Percentiles rank a stretch among this genome's conserved stretches.
These are phyloP conservation scores for Stemphylium vesicarium DNA, from an alignment of 2,329 filamentous ascomycete genomes.

Conservation along the genomic window DNA sequence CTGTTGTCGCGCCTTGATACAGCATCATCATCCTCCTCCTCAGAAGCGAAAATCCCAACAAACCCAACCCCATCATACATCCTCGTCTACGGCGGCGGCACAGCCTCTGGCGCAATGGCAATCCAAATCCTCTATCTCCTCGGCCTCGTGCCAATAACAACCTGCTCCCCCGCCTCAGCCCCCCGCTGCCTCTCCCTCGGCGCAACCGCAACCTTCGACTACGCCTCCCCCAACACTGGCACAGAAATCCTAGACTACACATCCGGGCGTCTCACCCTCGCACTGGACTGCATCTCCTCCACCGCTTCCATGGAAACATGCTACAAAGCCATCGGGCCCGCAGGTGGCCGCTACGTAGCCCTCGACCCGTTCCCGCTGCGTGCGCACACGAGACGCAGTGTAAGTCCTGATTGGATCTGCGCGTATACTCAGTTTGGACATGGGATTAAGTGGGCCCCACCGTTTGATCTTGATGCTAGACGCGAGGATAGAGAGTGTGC, in stretches of 20 bases:
- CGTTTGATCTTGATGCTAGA: no score
- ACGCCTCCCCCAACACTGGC: slow-evolving; percentile 6
- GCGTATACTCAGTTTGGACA: not conserved
- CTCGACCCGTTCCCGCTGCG: slow-evolving; percentile 5
- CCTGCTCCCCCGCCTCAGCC: not conserved
- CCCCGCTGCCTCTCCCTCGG: not conserved
- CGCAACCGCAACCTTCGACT: slow-evolving; percentile 17
- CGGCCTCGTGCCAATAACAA: not conserved
- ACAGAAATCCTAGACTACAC: slow-evolving; percentile 7
- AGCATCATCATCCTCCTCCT: slow-evolving; percentile 37
- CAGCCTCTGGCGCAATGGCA: slow-evolving; percentile 1
- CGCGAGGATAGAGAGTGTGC: no score
- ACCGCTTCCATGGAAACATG: slow-evolving; percentile 23
- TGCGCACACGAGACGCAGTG: not conserved
- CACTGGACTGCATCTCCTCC: slow-evolving; percentile 28
- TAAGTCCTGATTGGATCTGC: not conserved
- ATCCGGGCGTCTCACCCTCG: not conserved
- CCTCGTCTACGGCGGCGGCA: slow-evolving; percentile 36
- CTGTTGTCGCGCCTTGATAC: no score
- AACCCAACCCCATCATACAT: slow-evolving; percentile 23
- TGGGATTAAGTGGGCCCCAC: no score
- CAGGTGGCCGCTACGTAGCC: slow-evolving; percentile 27
- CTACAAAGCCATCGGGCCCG: slow-evolving; percentile 28
- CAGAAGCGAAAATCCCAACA: no score
- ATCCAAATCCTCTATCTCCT: not conserved